A percentile compares a stretch with the other conserved stretches of the same genome.
phyloP scores from a whole-genome alignment of 2,329 filamentous ascomycete species.

The Ophiobolus disseminans region DNA sequence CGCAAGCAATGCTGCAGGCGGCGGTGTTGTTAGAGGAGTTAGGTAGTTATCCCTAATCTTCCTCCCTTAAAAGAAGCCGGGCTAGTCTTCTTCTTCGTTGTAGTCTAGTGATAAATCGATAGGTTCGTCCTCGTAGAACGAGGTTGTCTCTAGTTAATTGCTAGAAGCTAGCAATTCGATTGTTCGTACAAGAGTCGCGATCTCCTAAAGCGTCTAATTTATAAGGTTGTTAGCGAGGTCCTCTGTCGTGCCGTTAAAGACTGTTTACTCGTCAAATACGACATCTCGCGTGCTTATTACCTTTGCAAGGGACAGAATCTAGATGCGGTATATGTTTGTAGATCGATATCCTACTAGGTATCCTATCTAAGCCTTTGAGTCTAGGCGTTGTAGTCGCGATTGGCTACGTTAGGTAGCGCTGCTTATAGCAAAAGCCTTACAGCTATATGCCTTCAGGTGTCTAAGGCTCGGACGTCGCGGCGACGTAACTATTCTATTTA shows the following conservation, averaged over 20 bases:
- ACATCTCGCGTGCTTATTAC: constrained; percentile 9
- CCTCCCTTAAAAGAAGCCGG: neutral
- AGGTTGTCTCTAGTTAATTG: neutral
- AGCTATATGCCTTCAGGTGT: constrained; percentile 11
- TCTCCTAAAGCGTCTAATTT: constrained; percentile 9
- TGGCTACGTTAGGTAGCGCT: neutral
- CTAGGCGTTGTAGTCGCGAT: constrained; percentile 7
- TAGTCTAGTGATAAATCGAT: neutral
- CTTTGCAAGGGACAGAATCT: constrained; percentile 7
- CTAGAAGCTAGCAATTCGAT: neutral
- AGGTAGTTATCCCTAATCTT: neutral
- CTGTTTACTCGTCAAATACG: constrained; percentile 7
- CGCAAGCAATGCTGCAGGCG: neutral
- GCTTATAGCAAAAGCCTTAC: constrained; percentile 11
- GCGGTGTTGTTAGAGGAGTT: neutral
- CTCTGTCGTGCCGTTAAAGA: constrained; percentile 10
- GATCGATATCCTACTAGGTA: constrained; percentile 12
- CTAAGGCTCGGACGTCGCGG: constrained; percentile 2
- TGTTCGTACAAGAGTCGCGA: constrained; percentile 1
- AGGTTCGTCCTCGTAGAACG: constrained; percentile 4
- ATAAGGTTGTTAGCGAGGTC: constrained; percentile 15
- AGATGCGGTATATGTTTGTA: constrained; percentile 9
- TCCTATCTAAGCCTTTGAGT: constrained; percentile 9
- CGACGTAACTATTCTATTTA: neutral
- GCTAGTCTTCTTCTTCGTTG: neutral